Evolutionary conservation across 2,329 filamentous ascomycete genomes (phyloP), one percentile per base, ranked within the genome.

Genomic region (Hypoxylon sp.): DNA sequence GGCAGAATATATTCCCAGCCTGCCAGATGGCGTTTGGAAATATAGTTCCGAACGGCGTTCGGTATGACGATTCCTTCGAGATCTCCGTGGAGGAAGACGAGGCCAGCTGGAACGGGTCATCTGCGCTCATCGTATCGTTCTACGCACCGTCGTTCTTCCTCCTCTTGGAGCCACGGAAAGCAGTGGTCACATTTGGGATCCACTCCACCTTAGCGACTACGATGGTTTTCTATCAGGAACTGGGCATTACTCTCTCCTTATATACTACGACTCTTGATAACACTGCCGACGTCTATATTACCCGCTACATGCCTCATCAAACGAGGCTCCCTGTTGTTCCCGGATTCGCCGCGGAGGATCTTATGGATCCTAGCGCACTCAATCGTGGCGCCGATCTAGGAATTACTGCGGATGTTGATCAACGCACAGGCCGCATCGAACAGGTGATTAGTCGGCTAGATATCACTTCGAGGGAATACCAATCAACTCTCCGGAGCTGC

Each of bases 51-150:
- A 14, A 12, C 2, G 30, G 30, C 12, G 30, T 34, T 51, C 16
- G 29, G 16, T 19, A 34, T 21, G 14, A 16, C 23, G 23, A 48
- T 27, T 48, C 73, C 1, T 80, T 78, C 16, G 55, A 70, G 11
- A 52, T 82, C 19, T 61, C 63, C 0, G 63, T 83, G 0, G 64
- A 74, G 11, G 75, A 78, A 21, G 81, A 84, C 51, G 53, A 65
- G 5, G 59, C 65, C 5, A 77, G 76, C n/a, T 83, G 79, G 81
- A 64, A 63, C 0, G 81, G 81, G 14, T 62, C 66, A 0, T 78
- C 80, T 3, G 64, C 79, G 0, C 70, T 84, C 6, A 67, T 84
- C 34, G 79, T 75, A 0, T 79, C 79, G 0, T 83, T 82, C 68
- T 78, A 78, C 14, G 77, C 78, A 2, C 76, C 81, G 0, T 71